Base-by-base conservation (phyloP, 129 eudicot genomes). In the Erigeron canadensis region DNA sequence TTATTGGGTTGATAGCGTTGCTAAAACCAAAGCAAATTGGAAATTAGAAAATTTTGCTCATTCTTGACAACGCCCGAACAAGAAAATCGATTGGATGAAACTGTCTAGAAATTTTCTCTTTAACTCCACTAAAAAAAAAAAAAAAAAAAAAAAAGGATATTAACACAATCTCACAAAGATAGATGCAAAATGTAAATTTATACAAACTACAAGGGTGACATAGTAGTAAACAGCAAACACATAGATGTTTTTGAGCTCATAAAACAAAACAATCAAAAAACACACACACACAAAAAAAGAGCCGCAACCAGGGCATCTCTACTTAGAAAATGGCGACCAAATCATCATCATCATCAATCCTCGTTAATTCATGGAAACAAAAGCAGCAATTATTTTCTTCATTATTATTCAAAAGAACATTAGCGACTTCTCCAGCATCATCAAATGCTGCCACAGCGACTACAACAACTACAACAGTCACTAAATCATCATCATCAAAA, bases 341-440 rank as follows among this genome's bases (percentile, higher is more conserved):
- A 78, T 78, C 77, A 56, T 13, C 71, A 78, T 78, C 77, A 56
- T 13, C 71, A 56, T 66, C 72, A 63, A 70, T 72, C 10, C 54
- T 71, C 37, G 42, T 53, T 19, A 71, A 15, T 12, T 71, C 82
- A 63, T 78, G 72, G 72, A 78, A 78, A 44, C 77, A 71, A 4
- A n/a, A n/a, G n/a, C 56, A 50, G 5, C 56, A 50, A 50, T 64
- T 65, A 34, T 63, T 2, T 77, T 71, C 59, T 40, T 2, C 63
- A 70, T 0, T 28, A 28, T 28, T 28, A 28, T 43, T 39, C 67
- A 65, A 12, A 63, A 45, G 82, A 46, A 55, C 60, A 4, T 64
- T 78, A 1, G 45, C 56, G 70, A 69, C 81, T 19, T 69, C 75
- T 8, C 19, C 80, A 2, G 50, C 76, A 43, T 56, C 81, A 11